Evolutionary conservation across 1,284 basidiomycete genomes (phyloP).

Genomic region (Ceratobasidium sp.): DNA sequence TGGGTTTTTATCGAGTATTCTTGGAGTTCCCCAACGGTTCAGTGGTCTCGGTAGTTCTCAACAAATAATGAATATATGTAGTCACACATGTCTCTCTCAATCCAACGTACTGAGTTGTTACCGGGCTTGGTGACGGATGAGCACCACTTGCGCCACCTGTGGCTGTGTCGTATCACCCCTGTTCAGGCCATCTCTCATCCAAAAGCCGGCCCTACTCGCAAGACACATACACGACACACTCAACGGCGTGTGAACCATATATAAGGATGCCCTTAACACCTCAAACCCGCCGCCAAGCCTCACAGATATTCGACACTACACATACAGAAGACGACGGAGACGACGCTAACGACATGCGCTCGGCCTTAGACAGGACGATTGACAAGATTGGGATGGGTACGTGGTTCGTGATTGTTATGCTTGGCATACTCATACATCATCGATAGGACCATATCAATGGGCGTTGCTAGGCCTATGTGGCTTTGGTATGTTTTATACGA

Average conservation of each 20-base stretch:
- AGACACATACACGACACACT: constrained; percentile 25
- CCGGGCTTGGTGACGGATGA: not conserved
- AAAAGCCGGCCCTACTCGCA: too few species aligned
- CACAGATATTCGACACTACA: constrained; percentile 28
- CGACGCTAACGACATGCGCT: constrained; percentile 39
- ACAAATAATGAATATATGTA: constrained; percentile 13
- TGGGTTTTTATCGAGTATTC: constrained; percentile 7
- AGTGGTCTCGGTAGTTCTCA: not conserved
- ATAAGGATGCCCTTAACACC: constrained; percentile 1
- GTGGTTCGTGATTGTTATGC: constrained; percentile 17
- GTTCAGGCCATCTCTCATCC: not conserved
- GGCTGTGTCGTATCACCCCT: not conserved
- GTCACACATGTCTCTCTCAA: not conserved
- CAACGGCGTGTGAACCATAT: constrained; percentile 1
- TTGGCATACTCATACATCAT: not conserved
- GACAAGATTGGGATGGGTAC: constrained; percentile 51
- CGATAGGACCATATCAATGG: constrained; percentile 50
- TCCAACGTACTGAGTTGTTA: not conserved
- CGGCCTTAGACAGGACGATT: constrained; percentile 49
- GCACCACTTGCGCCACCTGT: not conserved
- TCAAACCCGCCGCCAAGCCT: constrained; percentile 41
- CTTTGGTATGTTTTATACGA: constrained; percentile 48
- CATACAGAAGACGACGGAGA: constrained; percentile 29
- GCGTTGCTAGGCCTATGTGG: constrained; percentile 49
- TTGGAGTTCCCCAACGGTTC: not conserved